Evolutionary conservation across 345 rosid genomes (phyloP).

Genomic region (Cardiospermum halicacabum): DNA sequence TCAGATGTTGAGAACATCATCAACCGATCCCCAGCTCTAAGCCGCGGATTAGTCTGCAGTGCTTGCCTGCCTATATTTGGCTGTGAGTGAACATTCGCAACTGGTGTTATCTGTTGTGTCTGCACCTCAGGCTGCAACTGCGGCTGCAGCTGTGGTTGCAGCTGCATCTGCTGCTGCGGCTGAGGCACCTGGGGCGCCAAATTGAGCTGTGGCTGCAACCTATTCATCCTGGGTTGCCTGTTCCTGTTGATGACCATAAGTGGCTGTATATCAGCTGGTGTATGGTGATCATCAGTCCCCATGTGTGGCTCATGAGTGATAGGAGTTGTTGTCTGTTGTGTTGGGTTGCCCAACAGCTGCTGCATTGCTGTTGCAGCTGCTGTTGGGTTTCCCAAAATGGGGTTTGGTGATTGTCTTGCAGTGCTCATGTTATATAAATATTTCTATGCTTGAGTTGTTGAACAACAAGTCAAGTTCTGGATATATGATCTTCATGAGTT

Average conservation of each 20-base stretch:
- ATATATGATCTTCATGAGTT: slow-evolving; percentile 3
- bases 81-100: background rate
- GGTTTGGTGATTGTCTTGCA: background rate
- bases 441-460: background rate
- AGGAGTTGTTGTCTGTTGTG: background rate
- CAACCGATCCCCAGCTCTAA: slow-evolving; percentile 34
- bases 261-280: background rate
- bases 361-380: background rate
- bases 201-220: background rate
- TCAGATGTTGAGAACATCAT: slow-evolving; percentile 46
- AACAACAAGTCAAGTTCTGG: background rate
- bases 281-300: background rate
- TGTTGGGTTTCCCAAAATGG: background rate
- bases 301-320: background rate
- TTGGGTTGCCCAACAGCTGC: background rate
- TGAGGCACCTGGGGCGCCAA: too few relatives aligned
- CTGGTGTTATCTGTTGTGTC: background rate
- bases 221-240: background rate
- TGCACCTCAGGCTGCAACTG: background rate
- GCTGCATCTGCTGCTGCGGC: background rate
- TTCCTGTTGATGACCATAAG: background rate
- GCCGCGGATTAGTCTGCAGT: slow-evolving; percentile 15
- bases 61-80: background rate
- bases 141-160: background rate
- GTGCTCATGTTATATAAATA: background rate